Evolutionary conservation across 768 basidiomycete genomes (phyloP), one percentile per base, ranked within the genome.

Genomic region (Cystofilobasidium capitatum): DNA sequence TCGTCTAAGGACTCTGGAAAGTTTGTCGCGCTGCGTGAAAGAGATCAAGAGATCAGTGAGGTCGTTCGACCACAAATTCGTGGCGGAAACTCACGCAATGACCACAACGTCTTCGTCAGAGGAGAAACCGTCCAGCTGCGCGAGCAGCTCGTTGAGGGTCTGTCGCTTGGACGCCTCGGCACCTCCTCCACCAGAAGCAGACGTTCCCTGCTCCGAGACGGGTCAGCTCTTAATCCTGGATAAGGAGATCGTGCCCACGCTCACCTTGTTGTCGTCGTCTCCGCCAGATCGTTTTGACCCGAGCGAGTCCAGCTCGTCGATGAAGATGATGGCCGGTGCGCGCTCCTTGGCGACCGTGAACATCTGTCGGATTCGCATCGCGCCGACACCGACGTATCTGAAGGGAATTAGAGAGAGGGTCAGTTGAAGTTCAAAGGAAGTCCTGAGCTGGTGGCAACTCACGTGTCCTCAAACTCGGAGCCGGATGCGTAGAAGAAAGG

Each of bases 391-490:
- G 57, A 94, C 92, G 75, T 73, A 76, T 69, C 71, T 72, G 58
- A 33, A 16, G 26, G 24, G 16, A 20, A 36, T 10, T 13, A 49
- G 16, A n/a, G 7, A 33, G 10, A 16, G 22, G 35, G 14, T 35
- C n/a, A 3, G 24, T 7, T 7, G 26, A 35, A 13, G 16, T 13
- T 10, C 3, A 24, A 14, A 58, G 4, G 40, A 35, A 12, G 36
- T 20, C 6, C 20, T 14, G 2, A 36, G 31, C 9, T 17, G 12
- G 24, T 26, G 29, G 17, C 12, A 33, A 68, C 60, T 61, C 29
- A 64, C 93, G 97, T 97, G 79, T 99, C 96, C 66, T 98, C 92
- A 76, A 99, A 98, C 75, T 99, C 96, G 49, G 94, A 98, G 14
- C 94, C 96, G 39, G 89, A 91, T 40, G 94, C 91, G 74, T 93